These are phyloP conservation scores for Fonsecaea pedrosoi DNA, from an alignment of 2,329 filamentous ascomycete species.

Conservation along the genomic window DNA sequence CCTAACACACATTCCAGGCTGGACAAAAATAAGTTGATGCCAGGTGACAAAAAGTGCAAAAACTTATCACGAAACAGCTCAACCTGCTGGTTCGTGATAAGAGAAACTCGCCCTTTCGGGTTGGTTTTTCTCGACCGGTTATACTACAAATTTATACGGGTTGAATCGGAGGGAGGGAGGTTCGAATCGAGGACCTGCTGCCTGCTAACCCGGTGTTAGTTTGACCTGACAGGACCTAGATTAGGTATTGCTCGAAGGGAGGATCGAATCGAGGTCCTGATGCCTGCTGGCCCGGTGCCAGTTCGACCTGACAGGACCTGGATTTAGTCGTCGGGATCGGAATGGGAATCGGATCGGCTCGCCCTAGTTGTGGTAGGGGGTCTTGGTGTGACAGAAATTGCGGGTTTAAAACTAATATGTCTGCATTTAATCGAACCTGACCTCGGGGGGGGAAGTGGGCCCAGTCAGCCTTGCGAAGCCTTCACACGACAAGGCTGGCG, in stretches of 20 bases:
- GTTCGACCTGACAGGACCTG: slow-evolving; percentile 5
- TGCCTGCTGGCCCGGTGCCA: neutral
- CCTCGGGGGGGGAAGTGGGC: neutral
- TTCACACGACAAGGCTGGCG: neutral
- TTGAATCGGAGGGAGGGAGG: neutral
- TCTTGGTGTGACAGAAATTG: neutral
- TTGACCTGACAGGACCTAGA: slow-evolving; percentile 3
- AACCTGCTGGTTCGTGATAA: neutral
- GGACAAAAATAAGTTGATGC: neutral
- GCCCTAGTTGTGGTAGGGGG: slow-evolving; percentile 2
- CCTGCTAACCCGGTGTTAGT: neutral
- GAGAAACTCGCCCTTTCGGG: slow-evolving; percentile 5
- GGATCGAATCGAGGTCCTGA: slow-evolving; percentile 14
- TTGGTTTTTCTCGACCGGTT: slow-evolving; percentile 1
- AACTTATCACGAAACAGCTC: neutral
- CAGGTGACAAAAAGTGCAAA: neutral
- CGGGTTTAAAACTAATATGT: neutral
- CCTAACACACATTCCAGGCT: neutral
- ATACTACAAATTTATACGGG: neutral
- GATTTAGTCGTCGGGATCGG: neutral
- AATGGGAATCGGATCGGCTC: neutral
- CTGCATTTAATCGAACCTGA: neutral
- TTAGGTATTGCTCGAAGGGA: neutral
- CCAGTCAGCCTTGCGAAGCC: neutral
- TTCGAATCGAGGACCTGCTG: slow-evolving; percentile 7